Percentiles rank a stretch among this genome's conserved stretches.
Evolutionary conservation across 2,329 filamentous ascomycete genomes (phyloP).

Genomic region (Fusarium solani-melongenae): DNA sequence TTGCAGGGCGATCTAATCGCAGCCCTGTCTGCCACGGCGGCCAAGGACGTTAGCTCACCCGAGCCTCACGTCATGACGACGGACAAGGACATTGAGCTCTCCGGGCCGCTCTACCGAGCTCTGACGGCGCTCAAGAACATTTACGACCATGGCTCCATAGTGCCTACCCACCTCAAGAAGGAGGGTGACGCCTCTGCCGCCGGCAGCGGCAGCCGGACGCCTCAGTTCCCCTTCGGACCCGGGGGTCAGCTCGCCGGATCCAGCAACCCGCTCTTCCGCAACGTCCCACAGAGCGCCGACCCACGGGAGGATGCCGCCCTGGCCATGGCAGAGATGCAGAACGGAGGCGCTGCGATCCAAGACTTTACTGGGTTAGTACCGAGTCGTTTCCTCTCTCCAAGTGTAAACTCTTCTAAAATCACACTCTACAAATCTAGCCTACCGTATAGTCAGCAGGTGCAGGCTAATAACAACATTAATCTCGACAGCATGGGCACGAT

Average conservation of each 20-base stretch:
- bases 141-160: slow-evolving; percentile 71
- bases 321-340: slow-evolving; percentile 74
- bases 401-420: slow-evolving; percentile 25
- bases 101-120: slow-evolving; percentile 70
- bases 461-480: slow-evolving; percentile 42
- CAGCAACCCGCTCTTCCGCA: slow-evolving; percentile 42
- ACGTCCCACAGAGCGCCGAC: slow-evolving; percentile 52
- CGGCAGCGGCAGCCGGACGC: slow-evolving; percentile 59
- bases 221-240: slow-evolving; percentile 46
- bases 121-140: slow-evolving; percentile 72
- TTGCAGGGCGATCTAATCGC: slow-evolving; percentile 73
- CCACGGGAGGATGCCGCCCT: slow-evolving; percentile 71
- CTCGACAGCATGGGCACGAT: slow-evolving; percentile 60
- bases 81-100: slow-evolving; percentile 71
- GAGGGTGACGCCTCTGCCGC: slow-evolving; percentile 60
- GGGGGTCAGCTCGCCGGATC: slow-evolving; percentile 36
- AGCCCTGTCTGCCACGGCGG: slow-evolving; percentile 71
- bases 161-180: slow-evolving; percentile 61
- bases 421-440: slow-evolving; percentile 42
- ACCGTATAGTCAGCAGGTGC: slow-evolving; percentile 53
- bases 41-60: slow-evolving; percentile 68
- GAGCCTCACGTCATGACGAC: slow-evolving; percentile 64
- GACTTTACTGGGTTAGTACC: slow-evolving; percentile 56
- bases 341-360: slow-evolving; percentile 58
- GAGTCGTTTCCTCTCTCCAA: background rate